Evolutionary conservation across 371 early-diverging fungal genomes (phyloP).

Genomic region (Actinomucor elegans): DNA sequence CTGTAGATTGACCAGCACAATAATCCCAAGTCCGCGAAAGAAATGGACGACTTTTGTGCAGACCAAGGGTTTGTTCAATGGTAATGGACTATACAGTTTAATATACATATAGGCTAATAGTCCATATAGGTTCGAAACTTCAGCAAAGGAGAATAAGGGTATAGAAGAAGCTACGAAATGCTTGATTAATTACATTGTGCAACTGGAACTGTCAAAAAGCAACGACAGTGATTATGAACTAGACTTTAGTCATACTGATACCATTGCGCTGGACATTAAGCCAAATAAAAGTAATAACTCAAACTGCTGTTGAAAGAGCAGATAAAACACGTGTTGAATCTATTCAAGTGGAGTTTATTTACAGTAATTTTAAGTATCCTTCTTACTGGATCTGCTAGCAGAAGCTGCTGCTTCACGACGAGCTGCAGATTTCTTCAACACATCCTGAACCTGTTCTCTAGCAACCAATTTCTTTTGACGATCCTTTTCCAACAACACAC

Average conservation of each 20-base stretch:
- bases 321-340: neutral
- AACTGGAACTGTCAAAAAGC: conserved; percentile 3
- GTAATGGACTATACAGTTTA: too few relatives aligned
- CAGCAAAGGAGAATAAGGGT: conserved; percentile 52
- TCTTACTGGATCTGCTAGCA: conserved; percentile 14
- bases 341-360: neutral
- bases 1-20: neutral
- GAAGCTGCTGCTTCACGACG: conserved; percentile 19
- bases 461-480: conserved; percentile 22
- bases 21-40: neutral
- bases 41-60: neutral
- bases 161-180: conserved; percentile 46
- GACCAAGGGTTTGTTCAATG: neutral
- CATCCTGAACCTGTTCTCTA: conserved; percentile 30
- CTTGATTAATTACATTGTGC: conserved; percentile 22
- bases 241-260: neutral
- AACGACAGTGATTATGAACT: conserved; percentile 4
- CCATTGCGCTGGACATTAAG: neutral
- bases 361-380: conserved; percentile 10
- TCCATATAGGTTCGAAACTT: conserved; percentile 46
- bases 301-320: conserved; percentile 5
- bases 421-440: conserved; percentile 17
- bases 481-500: conserved; percentile 44
- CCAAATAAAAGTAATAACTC: neutral
- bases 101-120: neutral